Base-by-base conservation (phyloP, 257 asterid species). In the Linaria vulgaris region DNA sequence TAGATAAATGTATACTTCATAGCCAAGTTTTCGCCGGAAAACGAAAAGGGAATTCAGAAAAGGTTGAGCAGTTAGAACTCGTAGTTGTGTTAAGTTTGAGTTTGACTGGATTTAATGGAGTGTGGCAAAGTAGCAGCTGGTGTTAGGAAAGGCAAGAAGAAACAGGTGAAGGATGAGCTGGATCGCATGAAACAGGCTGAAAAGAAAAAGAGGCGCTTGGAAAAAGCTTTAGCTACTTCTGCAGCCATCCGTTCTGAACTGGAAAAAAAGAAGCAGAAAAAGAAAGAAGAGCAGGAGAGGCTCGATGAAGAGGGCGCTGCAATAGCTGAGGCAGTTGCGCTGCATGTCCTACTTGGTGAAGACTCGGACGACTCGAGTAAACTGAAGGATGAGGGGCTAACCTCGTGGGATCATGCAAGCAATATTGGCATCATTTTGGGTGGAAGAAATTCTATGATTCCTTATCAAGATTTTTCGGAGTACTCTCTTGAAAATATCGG, bases 271-370 rank as follows among this genome's bases (percentile, higher is more conserved):
- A 89, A 89, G 76, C 89, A 78, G 77, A 80, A 73, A 69, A 89
- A 83, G 85, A 82, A 79, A 72, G 91, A 86, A 84, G 97, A 89
- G 63, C 96, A 89, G 64, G 82, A 86, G 60, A 79, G 96, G 78
- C 89, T 89, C 5, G 95, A 89, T 70, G 89, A 83, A 72, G 95
- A 82, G 72, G 90, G 95, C 23, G 95, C 97, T 46, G 88, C 95
- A 11, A 81, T 89, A 71, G 95, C 97, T 13, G 94, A 89, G 67
- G 90, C 95, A 21, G 95, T 86, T 59, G 97, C 97, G 12, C 76
- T 89, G 70, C 94, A 84, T 45, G 95, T 89, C 74, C 78, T 89
- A 62, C 84, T 84, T 8, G 95, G 82, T 52, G 96, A 88, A 77
- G 96, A 88, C 78, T 77, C 85, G 31, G 92, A 86, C 59, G 82